Evolutionary conservation across 805 yeast genomes (phyloP).

Genomic region (Kazachstania psychrophila): DNA sequence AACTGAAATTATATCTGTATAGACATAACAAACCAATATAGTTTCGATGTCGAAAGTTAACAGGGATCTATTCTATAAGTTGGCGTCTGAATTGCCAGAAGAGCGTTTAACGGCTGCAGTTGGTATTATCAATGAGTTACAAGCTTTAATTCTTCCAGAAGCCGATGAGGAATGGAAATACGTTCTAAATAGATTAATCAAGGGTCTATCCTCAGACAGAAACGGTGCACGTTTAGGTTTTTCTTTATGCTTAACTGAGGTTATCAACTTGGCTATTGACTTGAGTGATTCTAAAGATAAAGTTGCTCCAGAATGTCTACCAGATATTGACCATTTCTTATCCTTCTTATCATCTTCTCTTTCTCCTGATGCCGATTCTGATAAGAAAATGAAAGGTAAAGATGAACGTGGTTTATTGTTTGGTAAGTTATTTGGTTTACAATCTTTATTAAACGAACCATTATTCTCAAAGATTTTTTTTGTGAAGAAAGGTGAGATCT

Average conservation of each 20-base stretch:
- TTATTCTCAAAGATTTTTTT: constrained; percentile 29
- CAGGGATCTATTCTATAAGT: constrained; percentile 64
- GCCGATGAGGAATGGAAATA: constrained; percentile 64
- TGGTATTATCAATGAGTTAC: constrained; percentile 51
- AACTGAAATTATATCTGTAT: too few species aligned
- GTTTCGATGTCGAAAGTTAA: constrained; percentile 39
- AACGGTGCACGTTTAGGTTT: constrained; percentile 83
- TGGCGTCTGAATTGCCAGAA: constrained; percentile 65
- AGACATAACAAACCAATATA: too few species aligned
- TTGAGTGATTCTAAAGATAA: constrained; percentile 8
- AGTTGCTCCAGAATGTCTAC: constrained; percentile 12
- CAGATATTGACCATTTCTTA: constrained; percentile 17
- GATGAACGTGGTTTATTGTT: constrained; percentile 73
- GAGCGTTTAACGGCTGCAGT: constrained; percentile 72
- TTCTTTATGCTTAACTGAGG: constrained; percentile 77
- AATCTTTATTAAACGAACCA: constrained; percentile 55
- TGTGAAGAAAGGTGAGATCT: constrained; percentile 8
- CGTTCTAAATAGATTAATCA: constrained; percentile 66
- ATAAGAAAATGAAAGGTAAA: constrained; percentile 55
- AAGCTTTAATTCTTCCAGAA: constrained; percentile 24
- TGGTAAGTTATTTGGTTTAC: constrained; percentile 80
- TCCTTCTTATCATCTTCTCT: constrained; percentile 23
- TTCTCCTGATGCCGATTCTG: constrained; percentile 33
- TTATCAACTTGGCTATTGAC: constrained; percentile 32
- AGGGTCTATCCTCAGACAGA: constrained; percentile 73